phyloP scores from a whole-genome alignment of 371 early-diverging fungal genomes.

The Lichtheimia ornata region DNA sequence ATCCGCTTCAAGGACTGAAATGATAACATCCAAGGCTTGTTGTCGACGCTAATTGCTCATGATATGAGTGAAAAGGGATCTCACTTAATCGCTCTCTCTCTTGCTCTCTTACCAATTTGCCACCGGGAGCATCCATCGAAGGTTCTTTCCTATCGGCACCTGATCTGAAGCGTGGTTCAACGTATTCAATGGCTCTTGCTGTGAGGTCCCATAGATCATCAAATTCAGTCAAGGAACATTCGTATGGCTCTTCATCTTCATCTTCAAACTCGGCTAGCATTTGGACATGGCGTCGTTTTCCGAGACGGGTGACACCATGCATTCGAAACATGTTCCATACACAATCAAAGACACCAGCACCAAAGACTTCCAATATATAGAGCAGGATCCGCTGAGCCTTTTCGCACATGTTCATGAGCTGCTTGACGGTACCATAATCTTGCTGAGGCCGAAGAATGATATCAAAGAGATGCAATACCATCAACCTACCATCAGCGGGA shows the following conservation, averaged over 20 bases:
- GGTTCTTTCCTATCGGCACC: not conserved
- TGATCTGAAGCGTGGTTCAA: slow-evolving; percentile 2
- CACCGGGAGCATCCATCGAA: slow-evolving; percentile 9
- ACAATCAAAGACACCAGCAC: slow-evolving; percentile 7
- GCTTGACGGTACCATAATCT: not conserved
- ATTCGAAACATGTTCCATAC: slow-evolving; percentile 12
- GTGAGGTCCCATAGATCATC: slow-evolving; percentile 22
- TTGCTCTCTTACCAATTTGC: slow-evolving; percentile 6
- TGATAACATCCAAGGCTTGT: slow-evolving; percentile 12
- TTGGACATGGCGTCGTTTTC: slow-evolving; percentile 3
- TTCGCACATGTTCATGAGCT: slow-evolving; percentile 3
- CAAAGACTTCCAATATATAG: slow-evolving; percentile 18
- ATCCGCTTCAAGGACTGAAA: slow-evolving; percentile 17
- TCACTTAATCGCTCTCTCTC: not conserved
- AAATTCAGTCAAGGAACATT: slow-evolving; percentile 15
- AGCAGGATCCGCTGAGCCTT: slow-evolving; percentile 14
- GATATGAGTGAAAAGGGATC: not conserved
- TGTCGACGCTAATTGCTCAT: slow-evolving; percentile 14
- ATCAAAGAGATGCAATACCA: slow-evolving; percentile 8
- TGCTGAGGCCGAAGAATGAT: slow-evolving; percentile 9
- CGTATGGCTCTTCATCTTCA: slow-evolving; percentile 16
- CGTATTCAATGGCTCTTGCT: slow-evolving; percentile 4
- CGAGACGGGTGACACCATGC: not conserved
- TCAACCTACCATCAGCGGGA: too few relatives aligned
- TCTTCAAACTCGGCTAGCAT: slow-evolving; percentile 8